Evolutionary conservation across 2,329 filamentous ascomycete genomes (phyloP), one percentile per base, ranked within the genome.

Genomic region (Ascochyta viciae-villosae): DNA sequence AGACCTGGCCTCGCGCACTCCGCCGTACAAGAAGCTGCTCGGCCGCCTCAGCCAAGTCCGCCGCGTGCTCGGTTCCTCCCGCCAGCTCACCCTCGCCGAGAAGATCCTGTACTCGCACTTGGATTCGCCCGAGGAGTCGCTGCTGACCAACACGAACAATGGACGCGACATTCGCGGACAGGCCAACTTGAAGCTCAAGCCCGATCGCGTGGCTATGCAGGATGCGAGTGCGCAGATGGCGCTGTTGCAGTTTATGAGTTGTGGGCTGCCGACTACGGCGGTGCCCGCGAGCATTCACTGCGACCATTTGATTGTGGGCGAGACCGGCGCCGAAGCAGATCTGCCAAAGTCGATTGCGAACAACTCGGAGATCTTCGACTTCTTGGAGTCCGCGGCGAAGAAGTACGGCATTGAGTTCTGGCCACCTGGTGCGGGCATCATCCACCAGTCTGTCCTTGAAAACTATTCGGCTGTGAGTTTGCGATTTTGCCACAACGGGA

Each of bases 141-240:
- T 99, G 49, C 82, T 96, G 58, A 87, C 85, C 49, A 87, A 87
- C 71, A 97, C 93, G 45, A 85, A 91, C 77, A 91, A 93, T 84
- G 94, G 93, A 65, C 85, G 85, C 47, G 85, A 89, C 70, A 89
- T 99, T 60, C 87, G 95, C 38, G 94, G 94, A 65, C 87, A 87
- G 72, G 93, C 92, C 46, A 98, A 96, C 75, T 84, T 99, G 78
- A 96, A 96, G 82, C 89, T 99, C 77, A 96, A 96, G 78, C 95
- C 95, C 22, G 95, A 99, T 77, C 87, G 95, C 49, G 95, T 98
- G 66, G 96, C 96, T 63, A 99, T 99, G 95, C 95, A 99, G 79
- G 95, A 99, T 81, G 95, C 95, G 13, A 96, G 92, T 27, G 95
- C 95, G 6, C 95, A 99, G 81, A 99, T 99, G 95, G 95, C 95